Percentiles rank a stretch among this genome's conserved stretches.
phyloP scores from a whole-genome alignment of 2,329 filamentous ascomycete genomes.

The Fusarium avenaceum region DNA sequence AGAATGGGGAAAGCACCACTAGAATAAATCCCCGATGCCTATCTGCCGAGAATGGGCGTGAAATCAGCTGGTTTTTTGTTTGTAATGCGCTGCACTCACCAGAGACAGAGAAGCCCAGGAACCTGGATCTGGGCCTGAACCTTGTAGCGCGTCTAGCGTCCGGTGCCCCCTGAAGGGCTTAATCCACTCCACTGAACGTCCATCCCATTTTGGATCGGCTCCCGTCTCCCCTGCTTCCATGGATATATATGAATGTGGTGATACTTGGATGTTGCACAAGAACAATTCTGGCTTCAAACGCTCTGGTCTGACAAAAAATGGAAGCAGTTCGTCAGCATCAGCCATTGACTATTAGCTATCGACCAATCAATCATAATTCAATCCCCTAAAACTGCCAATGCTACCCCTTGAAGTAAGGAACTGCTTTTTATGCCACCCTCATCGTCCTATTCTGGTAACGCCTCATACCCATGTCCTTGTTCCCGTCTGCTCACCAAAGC shows the following conservation, averaged over 20 bases:
- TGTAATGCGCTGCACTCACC: not conserved
- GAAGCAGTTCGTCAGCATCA: not conserved
- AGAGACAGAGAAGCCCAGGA: conserved; percentile 10
- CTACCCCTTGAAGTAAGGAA: conserved; percentile 29
- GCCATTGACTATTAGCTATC: conserved; percentile 14
- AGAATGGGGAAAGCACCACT: conserved; percentile 23
- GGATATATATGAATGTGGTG: not conserved
- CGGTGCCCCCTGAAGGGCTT: conserved; percentile 6
- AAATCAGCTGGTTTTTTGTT: conserved; percentile 13
- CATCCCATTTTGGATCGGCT: conserved; percentile 23
- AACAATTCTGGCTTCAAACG: conserved; percentile 5
- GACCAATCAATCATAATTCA: conserved; percentile 2
- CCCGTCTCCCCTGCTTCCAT: conserved; percentile 8
- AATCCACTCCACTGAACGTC: conserved; percentile 18
- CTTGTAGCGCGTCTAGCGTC: conserved; percentile 14
- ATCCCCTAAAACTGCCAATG: conserved; percentile 1
- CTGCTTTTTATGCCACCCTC: conserved; percentile 25
- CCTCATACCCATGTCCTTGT: conserved; percentile 47
- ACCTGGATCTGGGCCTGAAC: conserved; percentile 22
- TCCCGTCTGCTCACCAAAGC: conserved; percentile 31
- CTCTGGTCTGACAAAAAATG: conserved; percentile 18
- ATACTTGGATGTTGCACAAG: conserved; percentile 21
- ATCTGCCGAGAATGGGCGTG: conserved; percentile 6
- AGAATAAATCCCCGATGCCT: conserved; percentile 22
- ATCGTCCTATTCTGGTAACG: conserved; percentile 28